A percentile compares a stretch with the other conserved stretches of the same genome.
phyloP scores from a whole-genome alignment of 129 eudicot species.

The Dittrichia graveolens region DNA sequence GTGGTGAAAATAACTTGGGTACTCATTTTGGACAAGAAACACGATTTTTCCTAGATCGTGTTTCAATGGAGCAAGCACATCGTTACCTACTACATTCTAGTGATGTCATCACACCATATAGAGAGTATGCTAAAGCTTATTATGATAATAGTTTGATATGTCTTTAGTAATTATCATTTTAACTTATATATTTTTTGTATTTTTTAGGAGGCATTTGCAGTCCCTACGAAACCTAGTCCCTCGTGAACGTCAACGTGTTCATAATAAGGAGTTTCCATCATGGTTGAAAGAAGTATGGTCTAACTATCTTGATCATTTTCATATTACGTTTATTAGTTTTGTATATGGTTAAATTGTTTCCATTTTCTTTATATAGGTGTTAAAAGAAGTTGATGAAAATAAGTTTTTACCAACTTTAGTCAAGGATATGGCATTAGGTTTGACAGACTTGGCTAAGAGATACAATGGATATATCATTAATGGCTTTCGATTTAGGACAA shows the following conservation, averaged over 20 bases:
- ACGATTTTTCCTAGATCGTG: conserved; percentile 13
- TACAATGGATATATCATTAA: conserved; percentile 19
- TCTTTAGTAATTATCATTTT: too few species aligned
- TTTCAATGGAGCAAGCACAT: conserved; percentile 1
- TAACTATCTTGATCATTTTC: too few species aligned
- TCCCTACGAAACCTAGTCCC: conserved; percentile 16
- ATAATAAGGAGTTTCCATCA: background rate
- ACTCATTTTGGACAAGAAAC: background rate
- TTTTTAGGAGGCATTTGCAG: background rate
- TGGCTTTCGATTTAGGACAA: conserved; percentile 16
- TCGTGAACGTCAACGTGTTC: conserved; percentile 5
- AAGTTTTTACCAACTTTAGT: background rate
- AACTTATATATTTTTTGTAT: background rate
- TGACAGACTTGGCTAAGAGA: conserved; percentile 12
- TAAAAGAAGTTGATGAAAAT: background rate
- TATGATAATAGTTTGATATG: too few species aligned
- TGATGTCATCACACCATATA: background rate
- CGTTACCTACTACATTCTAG: background rate
- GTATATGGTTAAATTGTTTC: background rate
- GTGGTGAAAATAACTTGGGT: too few species aligned
- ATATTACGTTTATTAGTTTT: background rate
- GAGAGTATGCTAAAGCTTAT: background rate
- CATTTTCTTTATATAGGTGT: background rate
- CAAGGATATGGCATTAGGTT: conserved; percentile 13
- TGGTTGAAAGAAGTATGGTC: background rate